A percentile compares a stretch with the other conserved stretches of the same genome.
Evolutionary conservation across 129 eudicot genomes (phyloP).

Genomic region (Cynara cardunculus): DNA sequence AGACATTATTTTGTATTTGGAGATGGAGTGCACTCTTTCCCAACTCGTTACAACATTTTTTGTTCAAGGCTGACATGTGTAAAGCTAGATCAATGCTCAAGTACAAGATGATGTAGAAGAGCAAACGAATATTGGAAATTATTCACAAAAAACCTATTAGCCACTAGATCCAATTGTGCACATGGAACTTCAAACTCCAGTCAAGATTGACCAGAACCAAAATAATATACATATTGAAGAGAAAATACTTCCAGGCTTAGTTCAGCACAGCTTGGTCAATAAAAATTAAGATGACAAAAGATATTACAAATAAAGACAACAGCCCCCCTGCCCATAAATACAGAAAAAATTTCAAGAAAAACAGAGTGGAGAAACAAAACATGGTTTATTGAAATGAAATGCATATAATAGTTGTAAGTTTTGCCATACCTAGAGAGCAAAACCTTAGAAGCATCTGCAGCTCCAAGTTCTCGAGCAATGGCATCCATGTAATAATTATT

Average conservation of each 20-base stretch:
- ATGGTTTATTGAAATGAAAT: constrained; percentile 1
- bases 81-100: too few species aligned
- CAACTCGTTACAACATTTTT: too few species aligned
- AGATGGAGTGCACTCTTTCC: background rate
- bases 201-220: too few species aligned
- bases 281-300: background rate
- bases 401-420: constrained; percentile 1
- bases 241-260: too few species aligned
- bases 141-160: too few species aligned
- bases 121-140: too few species aligned
- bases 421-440: constrained; percentile 65
- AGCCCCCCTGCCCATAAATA: background rate
- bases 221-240: too few species aligned
- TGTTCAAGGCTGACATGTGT: too few species aligned
- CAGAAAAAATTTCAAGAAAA: background rate
- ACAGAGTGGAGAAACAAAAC: background rate
- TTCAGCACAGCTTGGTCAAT: background rate
- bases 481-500: constrained; percentile 75
- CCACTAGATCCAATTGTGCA: background rate
- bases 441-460: constrained; percentile 65
- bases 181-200: background rate
- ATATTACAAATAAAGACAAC: background rate
- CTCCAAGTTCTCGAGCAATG: constrained; percentile 73
- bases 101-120: too few species aligned
- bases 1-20: background rate